Base-by-base conservation (phyloP, 2,329 filamentous ascomycete genomes). In the Clonostachys chloroleuca region DNA sequence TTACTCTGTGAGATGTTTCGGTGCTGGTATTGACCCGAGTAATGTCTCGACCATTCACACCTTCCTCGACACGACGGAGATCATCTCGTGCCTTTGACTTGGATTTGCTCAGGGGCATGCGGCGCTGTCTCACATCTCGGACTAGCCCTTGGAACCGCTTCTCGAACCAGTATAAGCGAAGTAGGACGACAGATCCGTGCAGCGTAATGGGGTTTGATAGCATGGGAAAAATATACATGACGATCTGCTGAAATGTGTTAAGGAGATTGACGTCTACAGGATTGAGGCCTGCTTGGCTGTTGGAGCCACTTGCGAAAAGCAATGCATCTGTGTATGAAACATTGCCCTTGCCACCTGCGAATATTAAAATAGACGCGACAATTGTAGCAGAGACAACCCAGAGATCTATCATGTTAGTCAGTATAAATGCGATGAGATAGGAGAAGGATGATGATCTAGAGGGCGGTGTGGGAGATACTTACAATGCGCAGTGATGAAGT, bases 111-210 rank as follows among this genome's bases (percentile, higher is more conserved):
- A 85, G 66, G 35, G 78, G 86, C 46, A 78, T 76, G 46, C 92
- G 81, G 46, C 84, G 73, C 40, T 70, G 74, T 47, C 83, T 81
- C 2, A 88, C 84, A 56, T 95, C 88, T 34, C 77, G 77, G 13
- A 87, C 91, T 53, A 96, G 80, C 57, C 88, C 78, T 61, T 95
- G 87, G 62, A 99, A 97, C 8, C 92, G 83, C 66, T 95, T 96
- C 67, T 99, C 92, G 62, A 99, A 99, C 92, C 92, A 99, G 68
- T 96, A 96, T 2, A 99, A 74, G 24, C 94, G 87, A 13, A 97
- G 77, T 56, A 96, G 92, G 8, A 99, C 94, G 41, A 99, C 90
- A 41, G 82, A 87, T 3, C 87, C 82, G 60, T 95, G 84, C 57
- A 96, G 85, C 42, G 87, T 84, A 51, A 96, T 94, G 1, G 91